phyloP scores from a whole-genome alignment of 345 rosid genomes.

The Citrus glauca region DNA sequence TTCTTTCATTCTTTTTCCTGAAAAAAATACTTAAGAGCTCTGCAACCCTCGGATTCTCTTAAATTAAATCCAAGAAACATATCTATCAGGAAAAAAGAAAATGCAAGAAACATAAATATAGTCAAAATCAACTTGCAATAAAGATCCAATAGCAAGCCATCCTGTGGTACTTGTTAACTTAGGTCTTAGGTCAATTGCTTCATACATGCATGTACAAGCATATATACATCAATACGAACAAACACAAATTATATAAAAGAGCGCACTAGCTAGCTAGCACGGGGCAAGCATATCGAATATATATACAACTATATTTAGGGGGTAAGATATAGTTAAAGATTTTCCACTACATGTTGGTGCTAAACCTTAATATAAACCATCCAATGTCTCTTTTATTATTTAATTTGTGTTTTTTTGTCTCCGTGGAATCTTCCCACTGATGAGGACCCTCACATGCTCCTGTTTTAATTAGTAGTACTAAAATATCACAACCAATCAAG shows the following conservation, averaged over 20 bases:
- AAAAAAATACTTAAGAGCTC: not conserved
- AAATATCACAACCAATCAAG: not conserved
- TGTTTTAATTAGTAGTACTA: not conserved
- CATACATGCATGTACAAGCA: not conserved
- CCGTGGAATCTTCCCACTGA: slow-evolving; percentile 26
- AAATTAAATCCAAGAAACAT: too few species aligned
- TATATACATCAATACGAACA: not conserved
- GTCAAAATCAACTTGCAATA: not conserved
- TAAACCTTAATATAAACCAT: slow-evolving; percentile 26
- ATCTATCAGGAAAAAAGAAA: too few species aligned
- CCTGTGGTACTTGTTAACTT: not conserved
- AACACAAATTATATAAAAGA: not conserved
- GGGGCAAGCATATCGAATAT: slow-evolving; percentile 33
- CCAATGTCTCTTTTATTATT: slow-evolving; percentile 19
- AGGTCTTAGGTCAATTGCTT: not conserved
- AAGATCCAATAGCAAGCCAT: not conserved
- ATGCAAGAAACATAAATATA: too few species aligned
- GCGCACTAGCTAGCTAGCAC: not conserved
- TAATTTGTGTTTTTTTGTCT: slow-evolving; percentile 1
- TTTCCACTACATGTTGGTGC: slow-evolving; percentile 34
- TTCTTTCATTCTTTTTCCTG: not conserved
- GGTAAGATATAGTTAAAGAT: slow-evolving; percentile 20
- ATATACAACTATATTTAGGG: slow-evolving; percentile 23
- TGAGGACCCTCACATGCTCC: slow-evolving; percentile 24
- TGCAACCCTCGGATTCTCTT: not conserved